These are phyloP conservation scores for Ceriops decandra DNA, from an alignment of 345 rosid species.

Conservation along the genomic window DNA sequence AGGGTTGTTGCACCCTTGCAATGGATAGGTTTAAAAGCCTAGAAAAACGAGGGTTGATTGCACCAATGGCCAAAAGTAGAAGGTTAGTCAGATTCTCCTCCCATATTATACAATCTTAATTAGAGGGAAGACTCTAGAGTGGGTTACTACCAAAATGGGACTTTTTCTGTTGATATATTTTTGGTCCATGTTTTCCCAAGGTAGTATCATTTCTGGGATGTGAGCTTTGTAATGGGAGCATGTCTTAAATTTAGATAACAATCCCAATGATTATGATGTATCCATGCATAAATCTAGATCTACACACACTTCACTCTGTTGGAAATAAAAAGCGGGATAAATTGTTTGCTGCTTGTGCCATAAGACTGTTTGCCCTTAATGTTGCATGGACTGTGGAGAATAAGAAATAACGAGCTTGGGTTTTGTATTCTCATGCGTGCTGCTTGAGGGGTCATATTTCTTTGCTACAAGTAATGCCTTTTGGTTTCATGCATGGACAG, in stretches of 20 bases:
- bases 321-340: no score
- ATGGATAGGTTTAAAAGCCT: constrained; percentile 88
- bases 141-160: not conserved
- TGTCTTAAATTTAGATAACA: no score
- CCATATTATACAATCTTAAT: not conserved
- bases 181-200: no score
- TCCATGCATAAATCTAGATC: no score
- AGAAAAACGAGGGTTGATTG: constrained; percentile 83
- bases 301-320: no score
- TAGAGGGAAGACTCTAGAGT: not conserved
- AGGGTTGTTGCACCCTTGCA: constrained; percentile 86
- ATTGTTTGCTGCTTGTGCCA: not conserved
- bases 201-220: no score
- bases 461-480: not conserved
- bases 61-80: constrained; percentile 50
- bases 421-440: not conserved
- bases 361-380: not conserved
- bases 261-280: no score
- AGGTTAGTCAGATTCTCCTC: constrained; percentile 41
- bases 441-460: not conserved
- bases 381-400: not conserved
- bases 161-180: not conserved
- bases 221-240: no score
- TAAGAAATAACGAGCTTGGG: not conserved
- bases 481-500: constrained; percentile 4